These are phyloP conservation scores for Marsdenia floribunda DNA, from an alignment of 257 asterid species.

Conservation along the genomic window DNA sequence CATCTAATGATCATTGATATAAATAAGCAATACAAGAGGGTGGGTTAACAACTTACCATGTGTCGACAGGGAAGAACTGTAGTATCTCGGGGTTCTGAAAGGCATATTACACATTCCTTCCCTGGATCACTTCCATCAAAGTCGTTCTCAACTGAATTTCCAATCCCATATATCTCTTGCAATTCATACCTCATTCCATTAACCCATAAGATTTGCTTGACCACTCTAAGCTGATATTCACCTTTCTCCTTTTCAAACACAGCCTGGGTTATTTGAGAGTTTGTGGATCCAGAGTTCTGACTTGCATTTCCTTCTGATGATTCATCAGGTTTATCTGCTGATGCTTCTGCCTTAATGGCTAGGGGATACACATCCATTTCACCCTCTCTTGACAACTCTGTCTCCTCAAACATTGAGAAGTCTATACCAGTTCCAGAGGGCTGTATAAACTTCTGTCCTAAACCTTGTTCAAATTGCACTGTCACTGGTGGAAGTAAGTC, in stretches of 20 bases:
- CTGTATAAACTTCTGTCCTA: conserved; percentile 82
- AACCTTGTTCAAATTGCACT: conserved; percentile 64
- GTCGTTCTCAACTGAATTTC: conserved; percentile 64
- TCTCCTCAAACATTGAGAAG: conserved; percentile 55
- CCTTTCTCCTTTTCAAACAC: conserved; percentile 78
- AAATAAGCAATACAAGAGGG: conserved; percentile 5
- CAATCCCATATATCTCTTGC: conserved; percentile 85
- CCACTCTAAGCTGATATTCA: conserved; percentile 61
- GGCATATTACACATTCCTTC: conserved; percentile 90
- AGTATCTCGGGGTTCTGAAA: conserved; percentile 83
- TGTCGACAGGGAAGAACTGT: conserved; percentile 95
- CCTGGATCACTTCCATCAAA: conserved; percentile 71
- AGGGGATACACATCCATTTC: conserved; percentile 69
- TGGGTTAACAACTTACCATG: conserved; percentile 43
- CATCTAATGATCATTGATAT: not conserved
- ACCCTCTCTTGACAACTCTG: conserved; percentile 52
- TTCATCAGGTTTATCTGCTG: conserved; percentile 25
- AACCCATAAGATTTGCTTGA: conserved; percentile 82
- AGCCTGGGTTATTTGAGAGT: conserved; percentile 82
- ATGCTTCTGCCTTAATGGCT: conserved; percentile 81
- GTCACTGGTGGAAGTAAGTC: conserved; percentile 56
- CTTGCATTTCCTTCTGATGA: conserved; percentile 24
- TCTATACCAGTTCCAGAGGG: conserved; percentile 88
- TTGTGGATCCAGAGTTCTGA: conserved; percentile 36
- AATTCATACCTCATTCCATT: conserved; percentile 79